These are phyloP conservation scores for Diphasiastrum complanatum DNA, from an alignment of 83 land plant species.

Conservation along the genomic window DNA sequence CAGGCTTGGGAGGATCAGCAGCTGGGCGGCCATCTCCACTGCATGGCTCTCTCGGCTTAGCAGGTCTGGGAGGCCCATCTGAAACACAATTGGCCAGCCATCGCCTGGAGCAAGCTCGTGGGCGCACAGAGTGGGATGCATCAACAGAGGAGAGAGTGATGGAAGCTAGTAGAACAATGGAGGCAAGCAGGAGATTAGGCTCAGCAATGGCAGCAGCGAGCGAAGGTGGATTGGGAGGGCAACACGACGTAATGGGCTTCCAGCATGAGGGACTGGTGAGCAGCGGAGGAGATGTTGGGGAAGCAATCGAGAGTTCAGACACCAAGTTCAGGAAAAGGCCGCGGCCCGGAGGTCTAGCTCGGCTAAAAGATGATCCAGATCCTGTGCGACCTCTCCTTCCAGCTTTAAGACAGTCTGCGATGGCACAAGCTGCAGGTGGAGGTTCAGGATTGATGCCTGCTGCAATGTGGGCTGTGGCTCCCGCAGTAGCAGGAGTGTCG, in stretches of 20 bases:
- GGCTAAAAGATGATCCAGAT: slow-evolving; percentile 27
- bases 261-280: slow-evolving; percentile 20
- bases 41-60: slow-evolving; percentile 11
- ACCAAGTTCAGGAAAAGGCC: slow-evolving; percentile 18
- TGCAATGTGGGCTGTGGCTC: slow-evolving; percentile 35
- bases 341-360: neutral
- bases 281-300: slow-evolving; percentile 10
- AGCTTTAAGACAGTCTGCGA: slow-evolving; percentile 8
- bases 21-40: slow-evolving; percentile 7
- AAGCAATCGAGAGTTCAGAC: slow-evolving; percentile 18
- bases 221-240: slow-evolving; percentile 5
- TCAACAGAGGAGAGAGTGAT: slow-evolving; percentile 17
- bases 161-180: slow-evolving; percentile 20
- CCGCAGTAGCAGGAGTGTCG: slow-evolving; percentile 24
- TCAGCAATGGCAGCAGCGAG: no score
- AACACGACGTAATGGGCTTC: slow-evolving; percentile 13
- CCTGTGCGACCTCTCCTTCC: slow-evolving; percentile 16
- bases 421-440: slow-evolving; percentile 2
- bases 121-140: slow-evolving; percentile 18
- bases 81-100: slow-evolving; percentile 10
- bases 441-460: slow-evolving; percentile 17
- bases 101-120: slow-evolving; percentile 17
- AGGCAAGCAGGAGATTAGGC: slow-evolving; percentile 21
- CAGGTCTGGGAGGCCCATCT: slow-evolving; percentile 11
- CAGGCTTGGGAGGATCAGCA: slow-evolving; percentile 19